Percentiles rank a stretch among this genome's conserved stretches.
These are phyloP conservation scores for Fonsecaea multimorphosa DNA, from an alignment of 2,329 filamentous ascomycete genomes.

Conservation along the genomic window DNA sequence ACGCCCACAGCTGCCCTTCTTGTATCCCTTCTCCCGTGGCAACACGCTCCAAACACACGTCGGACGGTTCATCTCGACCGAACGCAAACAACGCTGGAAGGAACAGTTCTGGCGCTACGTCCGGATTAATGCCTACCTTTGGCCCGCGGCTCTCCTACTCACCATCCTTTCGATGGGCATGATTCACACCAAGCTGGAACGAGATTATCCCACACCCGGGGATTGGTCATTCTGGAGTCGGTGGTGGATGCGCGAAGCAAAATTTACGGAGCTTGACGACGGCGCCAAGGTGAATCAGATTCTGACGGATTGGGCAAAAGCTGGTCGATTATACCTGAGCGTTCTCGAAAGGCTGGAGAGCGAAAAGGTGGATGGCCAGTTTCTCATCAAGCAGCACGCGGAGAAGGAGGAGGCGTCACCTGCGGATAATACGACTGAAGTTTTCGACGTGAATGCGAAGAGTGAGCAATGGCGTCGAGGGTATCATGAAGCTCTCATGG, in stretches of 20 bases:
- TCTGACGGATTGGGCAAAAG: conserved; percentile 71
- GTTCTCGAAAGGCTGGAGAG: conserved; percentile 74
- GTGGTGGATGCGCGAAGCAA: conserved; percentile 69
- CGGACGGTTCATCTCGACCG: conserved; percentile 78
- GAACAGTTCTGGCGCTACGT: conserved; percentile 73
- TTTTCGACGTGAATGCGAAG: conserved; percentile 71
- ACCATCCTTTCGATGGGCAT: conserved; percentile 69
- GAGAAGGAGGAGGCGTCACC: neutral
- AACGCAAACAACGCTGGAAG: conserved; percentile 62
- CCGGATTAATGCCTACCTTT: conserved; percentile 73
- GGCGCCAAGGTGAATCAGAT: conserved; percentile 60
- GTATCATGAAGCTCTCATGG: conserved; percentile 83
- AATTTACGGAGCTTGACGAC: conserved; percentile 59
- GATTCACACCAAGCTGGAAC: conserved; percentile 76
- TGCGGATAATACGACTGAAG: conserved; percentile 60
- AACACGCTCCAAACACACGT: conserved; percentile 63
- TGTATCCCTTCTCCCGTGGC: conserved; percentile 59
- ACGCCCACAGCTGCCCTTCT: conserved; percentile 70
- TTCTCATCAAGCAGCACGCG: conserved; percentile 63
- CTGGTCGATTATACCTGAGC: conserved; percentile 65
- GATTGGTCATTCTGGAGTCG: conserved; percentile 80
- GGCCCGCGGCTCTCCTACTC: conserved; percentile 66
- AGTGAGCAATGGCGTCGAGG: conserved; percentile 83
- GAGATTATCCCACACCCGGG: conserved; percentile 76
- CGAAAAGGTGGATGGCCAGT: conserved; percentile 69